Percentiles rank a stretch among this genome's conserved stretches.
Evolutionary conservation across 352 stramenopile species (phyloP).

Genomic region (Pythium phragmiticola): DNA sequence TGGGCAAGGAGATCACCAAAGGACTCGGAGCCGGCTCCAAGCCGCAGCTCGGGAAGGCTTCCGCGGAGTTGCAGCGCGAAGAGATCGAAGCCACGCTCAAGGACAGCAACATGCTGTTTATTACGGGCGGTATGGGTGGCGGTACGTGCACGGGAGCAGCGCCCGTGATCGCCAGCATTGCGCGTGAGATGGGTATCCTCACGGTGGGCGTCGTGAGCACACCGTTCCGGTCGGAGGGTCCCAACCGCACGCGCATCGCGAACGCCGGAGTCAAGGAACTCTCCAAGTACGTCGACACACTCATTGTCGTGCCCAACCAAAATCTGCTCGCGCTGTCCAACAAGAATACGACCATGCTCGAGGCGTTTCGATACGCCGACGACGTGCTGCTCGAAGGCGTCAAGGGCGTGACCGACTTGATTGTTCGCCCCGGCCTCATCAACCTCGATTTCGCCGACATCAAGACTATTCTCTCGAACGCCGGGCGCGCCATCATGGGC

Average conservation of each 20-base stretch:
- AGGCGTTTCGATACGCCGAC: slow-evolving; percentile 94
- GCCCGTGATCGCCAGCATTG: slow-evolving; percentile 92
- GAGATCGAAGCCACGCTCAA: slow-evolving; percentile 90
- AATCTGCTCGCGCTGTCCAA: slow-evolving; percentile 93
- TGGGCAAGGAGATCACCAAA: slow-evolving; percentile 85
- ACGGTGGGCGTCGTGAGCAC: slow-evolving; percentile 96
- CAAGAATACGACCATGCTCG: slow-evolving; percentile 91
- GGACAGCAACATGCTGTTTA: slow-evolving; percentile 95
- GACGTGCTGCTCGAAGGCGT: slow-evolving; percentile 95
- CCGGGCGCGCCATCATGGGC: slow-evolving; percentile 95
- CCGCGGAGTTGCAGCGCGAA: slow-evolving; percentile 83
- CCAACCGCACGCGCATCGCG: slow-evolving; percentile 92
- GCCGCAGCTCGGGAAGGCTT: slow-evolving; percentile 70
- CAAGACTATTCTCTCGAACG: slow-evolving; percentile 93
- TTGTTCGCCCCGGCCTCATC: slow-evolving; percentile 95
- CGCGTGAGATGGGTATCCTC: slow-evolving; percentile 91
- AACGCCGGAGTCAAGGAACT: slow-evolving; percentile 92
- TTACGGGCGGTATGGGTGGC: slow-evolving; percentile 95
- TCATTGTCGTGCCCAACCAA: slow-evolving; percentile 97
- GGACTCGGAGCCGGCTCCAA: slow-evolving; percentile 82
- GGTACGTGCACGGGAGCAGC: slow-evolving; percentile 91
- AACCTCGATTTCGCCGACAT: slow-evolving; percentile 98
- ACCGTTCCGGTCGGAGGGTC: slow-evolving; percentile 95
- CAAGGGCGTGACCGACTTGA: slow-evolving; percentile 95
- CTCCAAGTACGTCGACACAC: slow-evolving; percentile 92